These are phyloP conservation scores for Puccinia novopanici DNA, from an alignment of 1,284 basidiomycete genomes.

Conservation along the genomic window DNA sequence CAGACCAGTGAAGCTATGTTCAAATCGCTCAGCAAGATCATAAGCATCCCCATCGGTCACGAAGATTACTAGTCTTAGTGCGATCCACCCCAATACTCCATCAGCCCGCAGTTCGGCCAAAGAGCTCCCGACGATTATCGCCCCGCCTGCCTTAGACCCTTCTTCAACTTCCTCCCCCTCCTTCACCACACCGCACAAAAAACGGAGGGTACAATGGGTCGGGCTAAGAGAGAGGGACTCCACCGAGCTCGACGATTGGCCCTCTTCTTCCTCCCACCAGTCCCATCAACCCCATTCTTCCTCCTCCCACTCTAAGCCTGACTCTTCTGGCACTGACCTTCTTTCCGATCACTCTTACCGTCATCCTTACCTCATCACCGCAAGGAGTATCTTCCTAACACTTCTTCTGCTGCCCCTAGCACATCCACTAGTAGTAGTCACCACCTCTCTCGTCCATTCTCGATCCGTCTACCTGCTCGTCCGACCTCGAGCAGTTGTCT, in stretches of 20 bases:
- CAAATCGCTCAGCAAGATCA: not conserved
- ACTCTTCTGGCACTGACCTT: constrained; percentile 2
- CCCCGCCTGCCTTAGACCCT: not conserved
- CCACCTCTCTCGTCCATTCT: constrained; percentile 20
- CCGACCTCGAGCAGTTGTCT: constrained; percentile 25
- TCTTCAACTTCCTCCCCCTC: constrained; percentile 1
- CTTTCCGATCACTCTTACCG: constrained; percentile 9
- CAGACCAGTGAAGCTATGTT: not conserved
- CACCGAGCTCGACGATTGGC: constrained; percentile 31
- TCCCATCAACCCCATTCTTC: not conserved
- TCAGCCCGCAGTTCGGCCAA: not conserved
- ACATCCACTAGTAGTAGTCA: not conserved
- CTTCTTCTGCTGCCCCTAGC: not conserved
- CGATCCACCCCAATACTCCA: not conserved
- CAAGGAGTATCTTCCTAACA: not conserved
- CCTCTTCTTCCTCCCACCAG: constrained; percentile 24
- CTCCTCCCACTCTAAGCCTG: not conserved
- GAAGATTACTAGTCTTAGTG: not conserved
- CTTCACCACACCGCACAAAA: constrained; percentile 20
- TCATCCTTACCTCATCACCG: not conserved
- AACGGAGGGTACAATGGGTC: constrained; percentile 48
- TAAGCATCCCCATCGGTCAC: constrained; percentile 1
- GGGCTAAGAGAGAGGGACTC: constrained; percentile 43
- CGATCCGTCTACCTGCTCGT: constrained; percentile 31
- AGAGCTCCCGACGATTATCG: not conserved